A percentile compares a stretch with the other conserved stretches of the same genome.
These are phyloP conservation scores for Candida chilensis DNA, from an alignment of 805 yeast genomes.

Conservation along the genomic window DNA sequence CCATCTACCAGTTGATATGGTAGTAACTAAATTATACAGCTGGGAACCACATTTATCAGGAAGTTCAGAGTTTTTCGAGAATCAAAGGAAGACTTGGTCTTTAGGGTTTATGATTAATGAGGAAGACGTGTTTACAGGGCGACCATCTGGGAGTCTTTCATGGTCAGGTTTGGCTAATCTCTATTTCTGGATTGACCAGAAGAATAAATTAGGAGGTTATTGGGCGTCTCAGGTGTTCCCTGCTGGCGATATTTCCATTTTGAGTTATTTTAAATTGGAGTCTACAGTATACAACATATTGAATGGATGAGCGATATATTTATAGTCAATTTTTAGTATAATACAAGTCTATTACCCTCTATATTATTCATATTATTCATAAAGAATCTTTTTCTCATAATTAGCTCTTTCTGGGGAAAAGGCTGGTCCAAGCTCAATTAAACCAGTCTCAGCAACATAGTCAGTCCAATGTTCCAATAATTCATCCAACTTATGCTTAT, in stretches of 20 bases:
- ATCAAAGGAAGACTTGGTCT: not conserved
- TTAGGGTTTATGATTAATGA: constrained; percentile 1
- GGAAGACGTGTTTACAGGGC: constrained; percentile 16
- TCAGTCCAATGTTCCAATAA: constrained; percentile 39
- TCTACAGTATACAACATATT: constrained; percentile 12
- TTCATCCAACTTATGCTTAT: constrained; percentile 24
- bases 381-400: not conserved
- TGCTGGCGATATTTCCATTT: constrained; percentile 12
- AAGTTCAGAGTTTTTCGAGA: no score
- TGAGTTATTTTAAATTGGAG: constrained; percentile 13
- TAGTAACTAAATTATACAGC: constrained; percentile 6
- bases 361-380: no score
- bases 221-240: constrained; percentile 30
- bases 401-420: not conserved
- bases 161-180: constrained; percentile 32
- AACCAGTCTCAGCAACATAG: constrained; percentile 43
- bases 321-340: no score
- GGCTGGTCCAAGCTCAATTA: constrained; percentile 17
- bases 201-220: constrained; percentile 25
- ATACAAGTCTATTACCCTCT: no score
- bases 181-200: constrained; percentile 27
- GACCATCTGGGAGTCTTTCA: constrained; percentile 21
- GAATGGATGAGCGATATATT: not conserved
- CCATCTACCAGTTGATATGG: constrained; percentile 18
- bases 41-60: constrained; percentile 2